Conservation (phyloP, 2,329 filamentous ascomycete species). For the Hysterium pulicare region DNA sequence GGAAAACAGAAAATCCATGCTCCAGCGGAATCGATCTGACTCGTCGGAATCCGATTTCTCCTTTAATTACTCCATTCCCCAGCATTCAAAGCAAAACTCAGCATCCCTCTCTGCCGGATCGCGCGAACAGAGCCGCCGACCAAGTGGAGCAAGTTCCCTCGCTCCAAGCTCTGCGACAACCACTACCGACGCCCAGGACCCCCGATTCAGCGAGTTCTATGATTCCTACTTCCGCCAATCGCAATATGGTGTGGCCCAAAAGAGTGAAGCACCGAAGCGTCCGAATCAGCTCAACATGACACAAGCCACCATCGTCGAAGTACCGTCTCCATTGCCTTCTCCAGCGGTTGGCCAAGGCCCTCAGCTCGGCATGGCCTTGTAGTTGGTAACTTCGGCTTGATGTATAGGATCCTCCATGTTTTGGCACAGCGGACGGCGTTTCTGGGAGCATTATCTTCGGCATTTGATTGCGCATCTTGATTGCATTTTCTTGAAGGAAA, state of each 20-base stretch:
- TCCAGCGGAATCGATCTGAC: constrained; percentile 15
- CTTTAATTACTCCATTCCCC: constrained; percentile 17
- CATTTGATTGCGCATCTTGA: constrained; percentile 3
- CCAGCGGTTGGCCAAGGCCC: constrained; percentile 14
- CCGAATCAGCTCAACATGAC: constrained; percentile 14
- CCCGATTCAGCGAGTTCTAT: constrained; percentile 38
- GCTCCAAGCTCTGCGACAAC: constrained; percentile 12
- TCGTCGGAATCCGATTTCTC: constrained; percentile 13
- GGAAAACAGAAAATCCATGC: constrained; percentile 18
- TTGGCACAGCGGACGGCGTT: constrained; percentile 11
- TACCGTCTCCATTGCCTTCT: constrained; percentile 24
- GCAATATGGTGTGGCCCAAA: constrained; percentile 11
- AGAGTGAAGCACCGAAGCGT: constrained; percentile 12
- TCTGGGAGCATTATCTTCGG: too few species aligned
- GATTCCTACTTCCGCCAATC: constrained; percentile 38
- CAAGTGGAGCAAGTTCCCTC: constrained; percentile 14
- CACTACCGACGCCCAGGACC: constrained; percentile 12
- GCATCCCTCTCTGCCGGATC: constrained; percentile 9
- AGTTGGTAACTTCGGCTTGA: constrained; percentile 2
- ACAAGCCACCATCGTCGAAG: constrained; percentile 27
- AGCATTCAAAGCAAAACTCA: constrained; percentile 19
- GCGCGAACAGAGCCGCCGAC: constrained; percentile 14
- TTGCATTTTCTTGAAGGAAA: constrained; percentile 1
- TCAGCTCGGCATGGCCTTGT: constrained; percentile 19
- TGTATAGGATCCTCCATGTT: too few species aligned